A percentile compares a stretch with the other conserved stretches of the same genome.
Evolutionary conservation across 495 filamentous ascomycete genomes (phyloP).

Genomic region (Xylaria longipes): DNA sequence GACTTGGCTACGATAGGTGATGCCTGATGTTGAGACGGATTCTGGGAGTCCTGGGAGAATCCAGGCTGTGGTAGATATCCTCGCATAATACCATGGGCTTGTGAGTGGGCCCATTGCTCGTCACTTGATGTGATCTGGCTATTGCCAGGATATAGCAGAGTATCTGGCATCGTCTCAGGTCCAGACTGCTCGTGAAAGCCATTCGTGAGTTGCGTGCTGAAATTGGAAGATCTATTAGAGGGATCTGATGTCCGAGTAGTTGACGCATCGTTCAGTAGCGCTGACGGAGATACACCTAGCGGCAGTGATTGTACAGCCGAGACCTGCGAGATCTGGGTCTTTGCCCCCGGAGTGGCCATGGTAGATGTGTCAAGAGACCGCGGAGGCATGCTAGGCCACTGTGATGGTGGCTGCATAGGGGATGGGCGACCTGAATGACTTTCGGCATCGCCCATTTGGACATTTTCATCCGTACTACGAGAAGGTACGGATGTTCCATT

Average conservation of each 20-base stretch:
- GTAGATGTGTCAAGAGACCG: constrained; percentile 38
- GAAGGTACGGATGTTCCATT: constrained; percentile 74
- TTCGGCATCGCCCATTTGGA: constrained; percentile 65
- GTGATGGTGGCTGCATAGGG: constrained; percentile 45
- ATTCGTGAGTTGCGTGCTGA: constrained; percentile 71
- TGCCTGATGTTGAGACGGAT: constrained; percentile 31
- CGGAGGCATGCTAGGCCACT: constrained; percentile 35
- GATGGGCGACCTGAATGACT: constrained; percentile 49
- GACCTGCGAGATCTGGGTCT: constrained; percentile 65
- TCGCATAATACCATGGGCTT: constrained; percentile 53
- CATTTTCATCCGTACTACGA: constrained; percentile 55
- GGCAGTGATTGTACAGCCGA: constrained; percentile 77
- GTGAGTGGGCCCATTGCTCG: constrained; percentile 57
- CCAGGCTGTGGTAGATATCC: constrained; percentile 47
- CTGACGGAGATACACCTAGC: constrained; percentile 74
- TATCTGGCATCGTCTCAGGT: constrained; percentile 59
- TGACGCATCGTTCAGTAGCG: constrained; percentile 84
- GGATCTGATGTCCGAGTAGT: constrained; percentile 81
- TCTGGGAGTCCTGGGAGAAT: constrained; percentile 42
- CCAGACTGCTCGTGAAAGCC: constrained; percentile 49
- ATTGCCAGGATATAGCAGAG: constrained; percentile 49
- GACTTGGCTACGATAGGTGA: constrained; percentile 35
- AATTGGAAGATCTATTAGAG: constrained; percentile 61
- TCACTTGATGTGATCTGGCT: constrained; percentile 49
- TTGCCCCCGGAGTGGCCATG: constrained; percentile 46